Evolutionary conservation across 2,329 filamentous ascomycete species (phyloP), one percentile per base, ranked within the genome.

Genomic region (Stagonosporopsis cucurbitacearum): DNA sequence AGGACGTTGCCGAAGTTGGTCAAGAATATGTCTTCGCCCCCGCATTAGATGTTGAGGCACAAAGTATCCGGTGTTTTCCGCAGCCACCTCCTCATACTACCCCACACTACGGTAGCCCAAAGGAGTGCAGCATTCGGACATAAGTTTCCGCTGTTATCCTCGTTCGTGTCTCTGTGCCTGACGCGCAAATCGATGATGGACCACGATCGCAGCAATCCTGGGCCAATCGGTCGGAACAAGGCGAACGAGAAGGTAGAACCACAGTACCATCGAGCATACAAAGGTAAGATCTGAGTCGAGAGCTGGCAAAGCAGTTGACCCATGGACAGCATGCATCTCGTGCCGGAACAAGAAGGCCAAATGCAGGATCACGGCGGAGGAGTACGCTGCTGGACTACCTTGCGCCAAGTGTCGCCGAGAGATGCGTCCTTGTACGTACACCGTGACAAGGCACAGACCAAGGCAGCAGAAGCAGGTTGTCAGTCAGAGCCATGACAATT

Each of bases 341-440:
- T 43, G 26, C 41, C 26, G 41, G n/a, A 43, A 43, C 7, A 43
- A 43, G 41, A 43, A 43, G 41, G 41, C 26, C 13, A 43, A 22
- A 43, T 43, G 41, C 25, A 30, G 11, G 5, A 32, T 43, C n/a
- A 43, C 41, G 7, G 41, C 41, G 2, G 33, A 48, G 23, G 45
- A 48, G 23, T 48, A 39, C 13, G 45, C 45, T 28, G 39, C 30
- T 6, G 39, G 20, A 7, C 39, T 36, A 9, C 48, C 48, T 36
- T 44, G 22, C 30, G 48, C 48, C 6, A 43, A 44, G 32, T 51
- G 30, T 43, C 39, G 48, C 20, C 19, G 48, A 41, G 39, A 51
- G 30, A 44, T 43, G 37, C 37, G 30, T 28, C 22, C 39, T 26
- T 51, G 39, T 22, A 51, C 48, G 35, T 43, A 36, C 15, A 43